Evolutionary conservation across 345 rosid genomes (phyloP), one percentile per base, ranked within the genome.

Genomic region (Luvunga scandens): DNA sequence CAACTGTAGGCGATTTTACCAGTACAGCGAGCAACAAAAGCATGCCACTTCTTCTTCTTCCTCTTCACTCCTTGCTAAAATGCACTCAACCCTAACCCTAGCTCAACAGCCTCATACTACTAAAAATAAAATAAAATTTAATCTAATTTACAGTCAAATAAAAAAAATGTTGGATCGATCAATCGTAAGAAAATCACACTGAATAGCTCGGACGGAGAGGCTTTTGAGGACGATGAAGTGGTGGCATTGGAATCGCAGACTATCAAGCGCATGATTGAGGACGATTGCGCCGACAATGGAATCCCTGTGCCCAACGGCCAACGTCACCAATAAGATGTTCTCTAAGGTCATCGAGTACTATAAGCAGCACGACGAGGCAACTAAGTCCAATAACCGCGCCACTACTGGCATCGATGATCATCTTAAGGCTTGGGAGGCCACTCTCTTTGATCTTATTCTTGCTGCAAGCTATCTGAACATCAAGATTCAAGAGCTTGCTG

Each of bases 311-410:
- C 93, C 8, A 93, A 33, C 34, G 34, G 5, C 34, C 34, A 33
- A 91, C 84, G 93, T 93, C 59, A 84, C 93, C 50, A 83, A 91
- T 45, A 66, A 72, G 87, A 86, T 84, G 80, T 87, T 93, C 4
- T 84, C 92, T 2, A 91, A 84, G 83, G 91, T 93, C 16, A 88
- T 93, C 64, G 97, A 93, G 87, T 93, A 88, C 85, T 89, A 90
- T 88, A 86, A 81, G 85, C 88, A 85, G 77, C 97, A 91, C 75
- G 94, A 85, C 50, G 92, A 91, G 34, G 82, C 83, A 0, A 63
- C 84, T 24, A 72, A 73, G 18, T 33, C 81, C 53, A 85, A 68
- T 12, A 87, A 88, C 50, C 75, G 76, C 30, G 73, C 85, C 36
- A 9, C 84, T 18, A 5, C 56, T 34, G 27, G 50, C 39, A 77